A percentile compares a stretch with the other conserved stretches of the same genome.
phyloP scores from a whole-genome alignment of 768 basidiomycete species.

The Suillus spraguei region DNA sequence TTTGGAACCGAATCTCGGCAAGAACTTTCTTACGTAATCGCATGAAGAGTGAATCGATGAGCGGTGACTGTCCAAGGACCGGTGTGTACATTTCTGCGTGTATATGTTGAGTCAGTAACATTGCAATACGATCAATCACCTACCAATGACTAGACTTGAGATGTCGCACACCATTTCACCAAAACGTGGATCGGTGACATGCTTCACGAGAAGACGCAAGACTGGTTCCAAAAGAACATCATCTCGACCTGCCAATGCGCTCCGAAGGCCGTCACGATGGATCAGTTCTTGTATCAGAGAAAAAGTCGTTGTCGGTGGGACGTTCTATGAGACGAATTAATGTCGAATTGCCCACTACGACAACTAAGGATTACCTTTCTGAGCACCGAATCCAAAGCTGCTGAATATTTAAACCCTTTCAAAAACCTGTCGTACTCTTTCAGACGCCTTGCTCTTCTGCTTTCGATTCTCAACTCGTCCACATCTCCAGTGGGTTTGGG shows the following conservation, averaged over 20 bases:
- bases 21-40: slow-evolving; percentile 83
- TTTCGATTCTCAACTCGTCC: slow-evolving; percentile 81
- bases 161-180: slow-evolving; percentile 88
- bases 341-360: not conserved
- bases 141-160: slow-evolving; percentile 81
- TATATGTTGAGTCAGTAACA: slow-evolving; percentile 14
- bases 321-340: slow-evolving; percentile 50
- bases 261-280: slow-evolving; percentile 85
- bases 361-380: slow-evolving; percentile 59
- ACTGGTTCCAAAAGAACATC: slow-evolving; percentile 93
- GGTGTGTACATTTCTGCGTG: slow-evolving; percentile 84
- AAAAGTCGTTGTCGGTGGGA: slow-evolving; percentile 84
- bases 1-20: slow-evolving; percentile 86
- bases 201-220: slow-evolving; percentile 80
- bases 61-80: slow-evolving; percentile 91
- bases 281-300: slow-evolving; percentile 92
- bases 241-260: slow-evolving; percentile 87
- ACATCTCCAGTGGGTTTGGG: slow-evolving; percentile 58
- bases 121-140: slow-evolving; percentile 25
- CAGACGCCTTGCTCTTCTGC: slow-evolving; percentile 65
- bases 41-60: slow-evolving; percentile 85
- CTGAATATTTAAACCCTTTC: slow-evolving; percentile 92
- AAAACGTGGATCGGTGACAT: slow-evolving; percentile 89
- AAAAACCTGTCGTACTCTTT: slow-evolving; percentile 88
- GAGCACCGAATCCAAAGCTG: slow-evolving; percentile 90